Evolutionary conservation across 257 asterid genomes (phyloP), one percentile per base, ranked within the genome.

Genomic region (Sherardia arvensis): DNA sequence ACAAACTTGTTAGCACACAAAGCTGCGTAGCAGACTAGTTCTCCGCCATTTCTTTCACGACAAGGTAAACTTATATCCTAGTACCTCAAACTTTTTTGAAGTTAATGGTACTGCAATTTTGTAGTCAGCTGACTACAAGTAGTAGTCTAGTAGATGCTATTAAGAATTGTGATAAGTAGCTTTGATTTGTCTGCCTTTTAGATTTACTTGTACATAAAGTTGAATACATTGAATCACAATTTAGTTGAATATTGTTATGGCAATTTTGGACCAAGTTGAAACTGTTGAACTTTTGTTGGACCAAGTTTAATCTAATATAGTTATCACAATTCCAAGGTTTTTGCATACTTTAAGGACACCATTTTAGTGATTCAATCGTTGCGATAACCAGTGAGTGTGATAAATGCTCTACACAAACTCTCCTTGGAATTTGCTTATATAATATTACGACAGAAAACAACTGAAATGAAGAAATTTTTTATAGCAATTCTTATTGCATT

Each of bases 1-100:
- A 73, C 84, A 11, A 81, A 91, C 66, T 90, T 84, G 20, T 76
- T 63, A 55, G 34, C 25, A 36, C 66, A 66, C 59, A 64, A 48
- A 49, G 34, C 59, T 61, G 8, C 28, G n/a, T 49, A 34, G 23
- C 20, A 14, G 62, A 27, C 17, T 26, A 40, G 30, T 54, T 2
- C 0, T 28, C 18, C 11, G 40, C 47, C 22, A 34, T 27, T 53
- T 34, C 21, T 25, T 34, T 17, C 21, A 30, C 28, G 30, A 30
- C 36, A 23, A 20, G 28, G 36, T 43, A n/a, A 9, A 20, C 61
- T 29, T 33, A 56, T 21, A 18, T 17, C 33, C 34, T n/a, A 28
- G 58, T 58, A 11, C 53, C 5, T 26, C 18, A 1, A n/a, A 29
- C 34, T 47, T 21, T 29, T 62, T 62, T 2, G 29, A 43, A 20